Evolutionary conservation across 129 eudicot species (phyloP), one percentile per base, ranked within the genome.

Genomic region (Chrysanthemum seticuspe): DNA sequence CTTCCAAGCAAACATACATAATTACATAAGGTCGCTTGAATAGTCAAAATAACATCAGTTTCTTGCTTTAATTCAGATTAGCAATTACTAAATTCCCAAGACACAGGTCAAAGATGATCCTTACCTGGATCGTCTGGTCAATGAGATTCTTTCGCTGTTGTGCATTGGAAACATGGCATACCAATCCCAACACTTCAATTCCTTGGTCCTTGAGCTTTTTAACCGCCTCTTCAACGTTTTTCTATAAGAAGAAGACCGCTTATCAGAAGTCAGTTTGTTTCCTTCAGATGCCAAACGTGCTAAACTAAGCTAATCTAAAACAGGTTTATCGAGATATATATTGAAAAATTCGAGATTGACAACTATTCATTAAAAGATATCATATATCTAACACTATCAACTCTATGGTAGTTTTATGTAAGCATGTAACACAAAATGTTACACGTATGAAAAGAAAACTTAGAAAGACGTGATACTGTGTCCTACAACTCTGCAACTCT

Each of bases 121-220:
- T 61, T 15, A 90, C 99, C 97, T 88, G 80, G 71, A 90, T 62
- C 1, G 97, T 90, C 67, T 81, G 82, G 18, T 83, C 87, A 31
- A 95, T 54, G 21, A 95, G 82, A 85, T 85, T 89, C 87, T 83
- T 95, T 66, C 99, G 84, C 3, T 95, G 99, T 36, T 86, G 87
- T 18, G 88, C 88, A 85, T 90, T 88, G 2, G 96, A 88, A n/a
- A 95, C 99, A 80, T 95, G 99, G 73, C 99, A 95, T 36, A 82
- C 94, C 83, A 88, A 81, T 47, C 99, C 97, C 67, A 85, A 34
- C 25, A 67, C 99, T 65, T 95, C 87, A 27, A 90, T 83, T 58
- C 97, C 97, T 78, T 69, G 75, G 10, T 64, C 84, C 75, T 78
- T 83, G 0, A 95, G 88, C 85, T 86, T 86, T 57, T 80, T 81